A percentile compares a stretch with the other conserved stretches of the same genome.
These are phyloP conservation scores for Petasospora fabianii DNA, from an alignment of 1,139 yeast species.

Conservation along the genomic window DNA sequence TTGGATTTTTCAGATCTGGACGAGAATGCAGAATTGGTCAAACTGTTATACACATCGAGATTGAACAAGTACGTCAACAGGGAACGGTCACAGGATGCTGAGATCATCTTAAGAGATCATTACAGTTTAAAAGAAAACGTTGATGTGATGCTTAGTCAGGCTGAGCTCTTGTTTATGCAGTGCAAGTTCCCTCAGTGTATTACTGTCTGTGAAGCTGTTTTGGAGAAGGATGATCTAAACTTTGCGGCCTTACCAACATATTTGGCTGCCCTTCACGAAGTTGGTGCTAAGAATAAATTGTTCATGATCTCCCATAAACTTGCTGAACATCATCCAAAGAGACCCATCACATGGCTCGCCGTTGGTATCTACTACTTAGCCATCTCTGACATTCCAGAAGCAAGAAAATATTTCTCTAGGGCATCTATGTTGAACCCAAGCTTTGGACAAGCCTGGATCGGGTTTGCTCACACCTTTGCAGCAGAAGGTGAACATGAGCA, in stretches of 20 bases:
- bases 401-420: slow-evolving; percentile 82
- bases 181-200: slow-evolving; percentile 80
- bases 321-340: slow-evolving; percentile 81
- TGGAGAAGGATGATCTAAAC: slow-evolving; percentile 66
- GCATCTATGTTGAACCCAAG: slow-evolving; percentile 87
- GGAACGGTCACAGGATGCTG: slow-evolving; percentile 61
- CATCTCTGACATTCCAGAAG: slow-evolving; percentile 71
- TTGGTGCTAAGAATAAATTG: slow-evolving; percentile 77
- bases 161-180: slow-evolving; percentile 71
- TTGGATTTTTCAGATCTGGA: slow-evolving; percentile 74
- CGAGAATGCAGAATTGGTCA: slow-evolving; percentile 76
- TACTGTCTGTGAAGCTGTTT: slow-evolving; percentile 62
- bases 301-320: slow-evolving; percentile 80
- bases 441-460: slow-evolving; percentile 96
- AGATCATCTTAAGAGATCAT: slow-evolving; percentile 61
- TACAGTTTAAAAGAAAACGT: slow-evolving; percentile 65
- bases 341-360: slow-evolving; percentile 87
- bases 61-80: slow-evolving; percentile 71
- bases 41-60: slow-evolving; percentile 69
- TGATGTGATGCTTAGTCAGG: slow-evolving; percentile 66
- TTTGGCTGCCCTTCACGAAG: slow-evolving; percentile 79
- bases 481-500: slow-evolving; percentile 98
- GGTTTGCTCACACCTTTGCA: slow-evolving; percentile 97
- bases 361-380: slow-evolving; percentile 88
- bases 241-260: slow-evolving; percentile 75